A percentile compares a stretch with the other conserved stretches of the same genome.
phyloP scores from a whole-genome alignment of 2,329 filamentous ascomycete genomes.

The Camillea tinctor region DNA sequence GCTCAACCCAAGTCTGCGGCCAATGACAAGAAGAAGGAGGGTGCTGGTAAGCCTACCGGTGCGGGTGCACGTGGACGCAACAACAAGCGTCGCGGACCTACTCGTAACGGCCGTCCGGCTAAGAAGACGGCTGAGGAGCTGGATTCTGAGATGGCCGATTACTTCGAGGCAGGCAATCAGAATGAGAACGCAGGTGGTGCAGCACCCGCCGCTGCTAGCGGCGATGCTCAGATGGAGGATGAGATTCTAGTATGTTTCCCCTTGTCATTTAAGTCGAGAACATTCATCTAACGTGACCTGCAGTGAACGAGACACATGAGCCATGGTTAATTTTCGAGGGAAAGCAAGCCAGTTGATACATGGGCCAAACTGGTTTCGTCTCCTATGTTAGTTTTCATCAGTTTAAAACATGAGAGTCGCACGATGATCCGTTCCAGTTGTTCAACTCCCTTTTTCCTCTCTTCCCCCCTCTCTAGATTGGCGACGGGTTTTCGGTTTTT shows the following conservation, averaged over 20 bases:
- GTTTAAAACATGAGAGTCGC: not conserved
- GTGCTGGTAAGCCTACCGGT: conserved; percentile 42
- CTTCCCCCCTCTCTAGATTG: not conserved
- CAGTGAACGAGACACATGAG: conserved; percentile 12
- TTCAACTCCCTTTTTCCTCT: not conserved
- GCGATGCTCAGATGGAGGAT: conserved; percentile 65
- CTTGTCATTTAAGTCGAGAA: not conserved
- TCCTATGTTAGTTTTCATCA: conserved; percentile 4
- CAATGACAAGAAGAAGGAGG: conserved; percentile 63
- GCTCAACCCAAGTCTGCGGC: conserved; percentile 80
- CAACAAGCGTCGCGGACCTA: conserved; percentile 45
- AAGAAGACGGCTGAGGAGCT: conserved; percentile 95
- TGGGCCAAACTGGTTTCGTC: not conserved
- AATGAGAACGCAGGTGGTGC: conserved; percentile 46
- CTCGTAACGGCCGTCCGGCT: conserved; percentile 62
- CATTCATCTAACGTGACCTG: not conserved
- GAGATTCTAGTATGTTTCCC: conserved; percentile 45
- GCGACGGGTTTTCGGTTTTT: not conserved
- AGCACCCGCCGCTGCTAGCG: conserved; percentile 46
- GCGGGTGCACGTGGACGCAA: conserved; percentile 48
- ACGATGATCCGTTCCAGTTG: not conserved
- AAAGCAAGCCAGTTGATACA: not conserved
- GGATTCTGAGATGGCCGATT: conserved; percentile 96
- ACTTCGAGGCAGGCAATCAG: conserved; percentile 62
- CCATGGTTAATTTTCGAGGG: not conserved